These are phyloP conservation scores for Pythium scleroteichum DNA, from an alignment of 352 stramenopile species.

Conservation along the genomic window DNA sequence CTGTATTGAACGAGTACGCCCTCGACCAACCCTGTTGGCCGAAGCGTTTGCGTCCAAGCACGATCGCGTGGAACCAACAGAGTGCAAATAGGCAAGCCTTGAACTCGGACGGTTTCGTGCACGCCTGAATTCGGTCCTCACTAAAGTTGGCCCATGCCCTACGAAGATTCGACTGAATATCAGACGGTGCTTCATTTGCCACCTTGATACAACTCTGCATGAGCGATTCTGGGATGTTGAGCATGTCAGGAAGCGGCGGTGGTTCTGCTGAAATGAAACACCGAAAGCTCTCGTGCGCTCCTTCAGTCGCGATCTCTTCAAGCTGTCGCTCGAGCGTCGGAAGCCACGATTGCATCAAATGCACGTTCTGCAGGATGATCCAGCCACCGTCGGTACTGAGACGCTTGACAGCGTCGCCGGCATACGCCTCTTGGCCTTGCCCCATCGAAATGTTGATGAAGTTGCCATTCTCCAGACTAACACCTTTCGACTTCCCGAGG, in stretches of 20 bases:
- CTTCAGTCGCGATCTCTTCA: constrained; percentile 87
- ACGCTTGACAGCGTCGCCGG: constrained; percentile 89
- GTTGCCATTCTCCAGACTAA: constrained; percentile 92
- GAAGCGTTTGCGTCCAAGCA: constrained; percentile 91
- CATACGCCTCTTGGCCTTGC: constrained; percentile 92
- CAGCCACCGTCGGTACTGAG: constrained; percentile 92
- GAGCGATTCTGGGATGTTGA: constrained; percentile 96
- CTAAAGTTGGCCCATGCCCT: constrained; percentile 94
- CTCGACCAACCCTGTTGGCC: constrained; percentile 94
- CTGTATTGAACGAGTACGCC: constrained; percentile 96
- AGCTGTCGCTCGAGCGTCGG: constrained; percentile 92
- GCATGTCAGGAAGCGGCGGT: constrained; percentile 90
- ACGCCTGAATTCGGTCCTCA: constrained; percentile 87
- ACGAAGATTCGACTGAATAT: constrained; percentile 95
- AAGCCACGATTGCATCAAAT: constrained; percentile 97
- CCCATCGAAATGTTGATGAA: constrained; percentile 97
- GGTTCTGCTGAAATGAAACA: constrained; percentile 96
- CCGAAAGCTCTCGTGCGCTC: constrained; percentile 92
- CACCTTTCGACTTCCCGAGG: constrained; percentile 83
- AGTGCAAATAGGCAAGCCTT: constrained; percentile 94
- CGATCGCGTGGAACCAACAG: constrained; percentile 96
- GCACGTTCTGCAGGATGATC: constrained; percentile 96
- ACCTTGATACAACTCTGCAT: constrained; percentile 97
- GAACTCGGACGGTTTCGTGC: constrained; percentile 90
- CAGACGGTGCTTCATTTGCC: constrained; percentile 93